phyloP scores from a whole-genome alignment of 176 grass and related monocot species.

The Otatea glauca region DNA sequence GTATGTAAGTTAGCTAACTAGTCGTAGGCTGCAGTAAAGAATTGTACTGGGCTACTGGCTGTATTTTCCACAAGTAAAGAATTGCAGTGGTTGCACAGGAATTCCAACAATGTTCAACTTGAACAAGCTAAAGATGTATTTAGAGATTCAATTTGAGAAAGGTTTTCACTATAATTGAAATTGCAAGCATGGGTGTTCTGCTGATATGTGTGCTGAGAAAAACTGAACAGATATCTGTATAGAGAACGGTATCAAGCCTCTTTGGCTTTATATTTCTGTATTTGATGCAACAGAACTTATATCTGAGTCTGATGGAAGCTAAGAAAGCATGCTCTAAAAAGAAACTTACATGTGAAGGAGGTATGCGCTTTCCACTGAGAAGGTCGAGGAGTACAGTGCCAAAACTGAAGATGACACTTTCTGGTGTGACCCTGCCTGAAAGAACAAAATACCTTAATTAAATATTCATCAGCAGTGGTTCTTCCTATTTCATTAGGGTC shows the following conservation, averaged over 20 bases:
- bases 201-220: slow-evolving; percentile 16
- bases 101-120: slow-evolving; percentile 15
- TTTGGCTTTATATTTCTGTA: neutral
- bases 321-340: slow-evolving; percentile 2
- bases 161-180: neutral
- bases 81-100: neutral
- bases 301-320: slow-evolving; percentile 1
- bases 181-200: neutral
- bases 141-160: slow-evolving; percentile 27
- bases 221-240: neutral
- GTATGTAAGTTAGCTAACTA: neutral
- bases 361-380: slow-evolving; percentile 94
- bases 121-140: neutral
- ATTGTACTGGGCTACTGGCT: neutral
- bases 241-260: neutral
- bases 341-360: slow-evolving; percentile 84
- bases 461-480: neutral
- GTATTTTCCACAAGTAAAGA: slow-evolving; percentile 1
- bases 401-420: slow-evolving; percentile 98
- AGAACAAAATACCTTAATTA: slow-evolving; percentile 36
- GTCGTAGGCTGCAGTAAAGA: neutral
- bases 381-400: slow-evolving; percentile 91
- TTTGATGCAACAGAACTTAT: slow-evolving; percentile 4
- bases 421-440: slow-evolving; percentile 88
- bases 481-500: neutral